These are phyloP conservation scores for Myxozyma melibiosi DNA, from an alignment of 805 yeast species.

Conservation along the genomic window DNA sequence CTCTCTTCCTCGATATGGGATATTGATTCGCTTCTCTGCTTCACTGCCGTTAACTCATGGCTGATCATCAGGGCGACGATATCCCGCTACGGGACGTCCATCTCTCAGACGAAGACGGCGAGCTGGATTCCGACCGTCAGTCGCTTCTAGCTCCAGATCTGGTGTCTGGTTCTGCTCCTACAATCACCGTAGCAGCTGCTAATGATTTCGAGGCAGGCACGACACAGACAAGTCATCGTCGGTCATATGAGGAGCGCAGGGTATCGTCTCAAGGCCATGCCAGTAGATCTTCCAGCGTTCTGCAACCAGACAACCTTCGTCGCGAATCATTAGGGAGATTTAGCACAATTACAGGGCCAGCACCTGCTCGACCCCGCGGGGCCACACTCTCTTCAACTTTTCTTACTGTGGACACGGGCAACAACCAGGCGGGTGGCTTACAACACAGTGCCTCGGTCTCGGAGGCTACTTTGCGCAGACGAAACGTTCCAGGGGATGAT, in stretches of 20 bases:
- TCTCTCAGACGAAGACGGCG: not conserved
- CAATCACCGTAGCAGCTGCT: not conserved
- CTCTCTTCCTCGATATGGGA: no score
- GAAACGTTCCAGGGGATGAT: no score
- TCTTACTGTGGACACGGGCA: not conserved
- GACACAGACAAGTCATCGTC: not conserved
- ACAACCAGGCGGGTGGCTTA: not conserved
- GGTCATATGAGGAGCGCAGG: not conserved
- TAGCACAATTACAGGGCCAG: not conserved
- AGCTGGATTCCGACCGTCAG: not conserved
- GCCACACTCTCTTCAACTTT: no score
- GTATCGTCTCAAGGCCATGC: not conserved
- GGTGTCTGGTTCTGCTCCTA: not conserved
- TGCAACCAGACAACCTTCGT: not conserved
- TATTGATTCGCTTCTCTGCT: not conserved
- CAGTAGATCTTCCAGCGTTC: not conserved
- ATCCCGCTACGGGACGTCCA: conserved; percentile 4
- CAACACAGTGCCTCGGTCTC: not conserved
- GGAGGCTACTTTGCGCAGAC: no score
- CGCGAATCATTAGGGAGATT: not conserved
- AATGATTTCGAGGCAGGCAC: not conserved
- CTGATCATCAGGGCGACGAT: not conserved
- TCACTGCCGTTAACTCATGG: not conserved
- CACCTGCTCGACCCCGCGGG: no score
- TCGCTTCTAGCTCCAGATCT: no score